These are phyloP conservation scores for Prunus armeniaca DNA, from an alignment of 306 rosid species.

Conservation along the genomic window DNA sequence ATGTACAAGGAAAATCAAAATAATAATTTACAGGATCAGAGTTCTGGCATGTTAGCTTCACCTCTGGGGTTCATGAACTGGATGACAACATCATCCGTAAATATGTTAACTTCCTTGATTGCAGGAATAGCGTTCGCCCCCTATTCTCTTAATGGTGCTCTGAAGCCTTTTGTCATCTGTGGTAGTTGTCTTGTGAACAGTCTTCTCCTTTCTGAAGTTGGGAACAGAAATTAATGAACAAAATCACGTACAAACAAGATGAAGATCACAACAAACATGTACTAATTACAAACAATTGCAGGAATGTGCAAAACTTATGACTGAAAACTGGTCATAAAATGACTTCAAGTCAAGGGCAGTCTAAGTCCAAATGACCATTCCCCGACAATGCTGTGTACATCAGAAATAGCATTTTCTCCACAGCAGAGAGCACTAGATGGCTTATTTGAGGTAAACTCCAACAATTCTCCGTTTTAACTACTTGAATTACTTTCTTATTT, in stretches of 20 bases:
- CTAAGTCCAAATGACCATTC: no score
- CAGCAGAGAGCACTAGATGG: no score
- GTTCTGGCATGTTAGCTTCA: conserved; percentile 4
- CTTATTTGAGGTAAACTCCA: no score
- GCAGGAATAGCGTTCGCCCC: conserved; percentile 90
- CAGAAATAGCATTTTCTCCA: no score
- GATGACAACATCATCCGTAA: conserved; percentile 92
- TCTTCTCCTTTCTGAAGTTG: conserved; percentile 87
- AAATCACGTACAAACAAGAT: background rate
- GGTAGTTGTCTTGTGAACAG: conserved; percentile 86
- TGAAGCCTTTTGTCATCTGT: conserved; percentile 96
- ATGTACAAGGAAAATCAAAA: conserved; percentile 10
- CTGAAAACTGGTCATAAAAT: background rate
- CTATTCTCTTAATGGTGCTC: conserved; percentile 96
- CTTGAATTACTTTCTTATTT: no score
- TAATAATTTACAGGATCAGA: background rate
- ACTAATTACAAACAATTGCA: background rate
- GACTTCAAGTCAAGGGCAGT: no score
- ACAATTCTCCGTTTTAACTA: no score
- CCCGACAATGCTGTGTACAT: no score
- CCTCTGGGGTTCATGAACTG: conserved; percentile 91
- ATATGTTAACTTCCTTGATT: conserved; percentile 76
- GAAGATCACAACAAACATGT: background rate
- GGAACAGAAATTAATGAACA: background rate
- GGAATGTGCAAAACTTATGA: background rate